These are phyloP conservation scores for Leucogyrophana mollusca DNA, from an alignment of 768 basidiomycete genomes.

Conservation along the genomic window DNA sequence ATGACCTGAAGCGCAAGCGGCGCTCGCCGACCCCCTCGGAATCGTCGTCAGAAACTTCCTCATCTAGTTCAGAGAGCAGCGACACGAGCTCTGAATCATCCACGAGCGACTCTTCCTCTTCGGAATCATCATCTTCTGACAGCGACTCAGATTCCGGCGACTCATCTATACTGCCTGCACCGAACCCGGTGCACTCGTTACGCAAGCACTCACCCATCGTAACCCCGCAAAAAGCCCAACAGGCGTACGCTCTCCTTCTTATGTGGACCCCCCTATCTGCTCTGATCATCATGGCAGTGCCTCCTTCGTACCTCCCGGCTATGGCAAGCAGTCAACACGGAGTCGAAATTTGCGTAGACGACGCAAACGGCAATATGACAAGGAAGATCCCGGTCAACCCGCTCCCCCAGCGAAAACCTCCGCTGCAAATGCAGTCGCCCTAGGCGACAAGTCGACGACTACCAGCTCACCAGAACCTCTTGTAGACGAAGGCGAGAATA, in stretches of 20 bases:
- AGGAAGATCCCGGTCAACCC: constrained; percentile 10
- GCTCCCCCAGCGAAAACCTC: constrained; percentile 31
- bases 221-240: constrained; percentile 26
- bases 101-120: constrained; percentile 3
- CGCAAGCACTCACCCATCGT: constrained; percentile 5
- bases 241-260: constrained; percentile 14
- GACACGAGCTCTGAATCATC: constrained; percentile 26
- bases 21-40: constrained; percentile 7
- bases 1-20: constrained; percentile 27
- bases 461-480: not conserved
- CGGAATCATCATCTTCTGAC: constrained; percentile 18
- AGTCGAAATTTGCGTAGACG: constrained; percentile 58
- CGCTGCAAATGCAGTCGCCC: constrained; percentile 43
- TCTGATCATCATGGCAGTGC: too few relatives aligned
- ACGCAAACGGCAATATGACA: constrained; percentile 39
- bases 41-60: constrained; percentile 12
- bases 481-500: constrained; percentile 1
- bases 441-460: constrained; percentile 28
- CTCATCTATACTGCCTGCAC: constrained; percentile 8
- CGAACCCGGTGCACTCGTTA: not conserved
- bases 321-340: constrained; percentile 57
- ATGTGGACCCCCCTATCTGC: not conserved
- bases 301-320: constrained; percentile 50
- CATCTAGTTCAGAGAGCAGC: constrained; percentile 16
- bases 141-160: constrained; percentile 26